Evolutionary conservation across 2,329 filamentous ascomycete genomes (phyloP).

Genomic region (Aspergillus transmontanensis): DNA sequence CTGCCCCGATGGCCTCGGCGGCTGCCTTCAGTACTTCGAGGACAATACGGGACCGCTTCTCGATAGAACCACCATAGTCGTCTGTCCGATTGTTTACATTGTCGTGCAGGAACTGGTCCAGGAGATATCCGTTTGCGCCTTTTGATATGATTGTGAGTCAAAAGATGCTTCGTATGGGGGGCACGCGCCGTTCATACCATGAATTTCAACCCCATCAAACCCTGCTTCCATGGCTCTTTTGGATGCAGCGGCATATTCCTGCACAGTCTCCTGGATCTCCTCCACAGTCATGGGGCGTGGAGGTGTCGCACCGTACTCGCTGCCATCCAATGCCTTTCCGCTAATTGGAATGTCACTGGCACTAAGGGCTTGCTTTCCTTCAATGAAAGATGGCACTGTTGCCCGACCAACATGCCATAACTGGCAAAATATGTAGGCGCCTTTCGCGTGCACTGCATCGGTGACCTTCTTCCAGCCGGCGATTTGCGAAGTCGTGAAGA

Average conservation of each 20-base stretch:
- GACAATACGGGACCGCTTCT: slow-evolving; percentile 54
- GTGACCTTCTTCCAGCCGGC: slow-evolving; percentile 36
- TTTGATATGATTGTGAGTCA: not conserved
- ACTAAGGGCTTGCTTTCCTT: not conserved
- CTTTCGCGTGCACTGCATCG: slow-evolving; percentile 36
- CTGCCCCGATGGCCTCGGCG: slow-evolving; percentile 45
- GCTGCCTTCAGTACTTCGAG: slow-evolving; percentile 58
- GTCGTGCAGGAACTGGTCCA: slow-evolving; percentile 66
- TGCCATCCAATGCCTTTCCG: not conserved
- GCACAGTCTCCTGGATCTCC: slow-evolving; percentile 42
- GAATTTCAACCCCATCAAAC: slow-evolving; percentile 54
- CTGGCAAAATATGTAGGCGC: slow-evolving; percentile 35
- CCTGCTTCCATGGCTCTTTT: slow-evolving; percentile 50
- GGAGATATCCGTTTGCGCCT: slow-evolving; percentile 62
- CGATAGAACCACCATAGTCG: slow-evolving; percentile 50
- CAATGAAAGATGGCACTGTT: slow-evolving; percentile 13
- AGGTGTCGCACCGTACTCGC: not conserved
- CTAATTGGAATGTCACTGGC: not conserved
- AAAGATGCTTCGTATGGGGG: not conserved
- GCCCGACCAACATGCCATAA: slow-evolving; percentile 41
- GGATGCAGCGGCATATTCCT: slow-evolving; percentile 46
- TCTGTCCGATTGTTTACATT: slow-evolving; percentile 58
- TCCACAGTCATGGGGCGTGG: slow-evolving; percentile 33
- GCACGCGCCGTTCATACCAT: slow-evolving; percentile 29
- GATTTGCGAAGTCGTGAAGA: slow-evolving; percentile 34